Conservation (phyloP, 1,139 yeast species). For the Blastobotrys indianensis region DNA sequence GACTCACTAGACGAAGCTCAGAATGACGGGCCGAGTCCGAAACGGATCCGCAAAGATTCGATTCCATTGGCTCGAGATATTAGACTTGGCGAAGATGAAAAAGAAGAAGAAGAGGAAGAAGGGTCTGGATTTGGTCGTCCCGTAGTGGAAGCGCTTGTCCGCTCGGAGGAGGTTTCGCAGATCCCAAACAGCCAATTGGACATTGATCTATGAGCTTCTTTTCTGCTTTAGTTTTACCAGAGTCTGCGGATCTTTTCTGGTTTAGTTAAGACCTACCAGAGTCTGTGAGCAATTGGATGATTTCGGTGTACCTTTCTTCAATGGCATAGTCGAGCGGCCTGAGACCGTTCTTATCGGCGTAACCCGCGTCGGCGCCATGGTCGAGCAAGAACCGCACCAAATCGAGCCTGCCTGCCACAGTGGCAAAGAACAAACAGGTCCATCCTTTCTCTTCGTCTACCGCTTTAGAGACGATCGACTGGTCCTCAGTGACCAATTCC, state of each 20-base stretch:
- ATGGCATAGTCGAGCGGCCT: conserved; percentile 18
- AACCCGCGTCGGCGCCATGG: conserved; percentile 15
- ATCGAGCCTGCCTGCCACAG: conserved; percentile 17
- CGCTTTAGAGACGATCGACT: conserved; percentile 3
- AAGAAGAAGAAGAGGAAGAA: too few species aligned
- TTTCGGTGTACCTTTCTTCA: conserved; percentile 16
- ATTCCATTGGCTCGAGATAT: neutral
- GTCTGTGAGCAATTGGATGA: conserved; percentile 7
- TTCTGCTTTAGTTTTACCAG: too few species aligned
- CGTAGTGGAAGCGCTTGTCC: too few species aligned
- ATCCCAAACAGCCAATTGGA: too few species aligned
- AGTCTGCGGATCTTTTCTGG: too few species aligned
- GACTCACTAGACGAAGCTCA: too few species aligned
- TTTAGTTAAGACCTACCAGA: too few species aligned
- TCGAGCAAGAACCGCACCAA: conserved; percentile 16
- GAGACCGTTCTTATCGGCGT: conserved; percentile 14
- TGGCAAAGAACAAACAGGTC: conserved; percentile 20
- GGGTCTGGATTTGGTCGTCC: too few species aligned
- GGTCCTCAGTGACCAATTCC: conserved; percentile 11
- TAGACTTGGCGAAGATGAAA: neutral
- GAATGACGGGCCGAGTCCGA: too few species aligned
- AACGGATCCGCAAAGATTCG: too few species aligned
- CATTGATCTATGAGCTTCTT: too few species aligned
- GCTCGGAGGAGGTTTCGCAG: too few species aligned
- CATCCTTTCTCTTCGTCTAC: conserved; percentile 19